Percentiles rank a stretch among this genome's conserved stretches.
Conservation (phyloP, 768 basidiomycete genomes). For the Hygrocybe punicea region DNA sequence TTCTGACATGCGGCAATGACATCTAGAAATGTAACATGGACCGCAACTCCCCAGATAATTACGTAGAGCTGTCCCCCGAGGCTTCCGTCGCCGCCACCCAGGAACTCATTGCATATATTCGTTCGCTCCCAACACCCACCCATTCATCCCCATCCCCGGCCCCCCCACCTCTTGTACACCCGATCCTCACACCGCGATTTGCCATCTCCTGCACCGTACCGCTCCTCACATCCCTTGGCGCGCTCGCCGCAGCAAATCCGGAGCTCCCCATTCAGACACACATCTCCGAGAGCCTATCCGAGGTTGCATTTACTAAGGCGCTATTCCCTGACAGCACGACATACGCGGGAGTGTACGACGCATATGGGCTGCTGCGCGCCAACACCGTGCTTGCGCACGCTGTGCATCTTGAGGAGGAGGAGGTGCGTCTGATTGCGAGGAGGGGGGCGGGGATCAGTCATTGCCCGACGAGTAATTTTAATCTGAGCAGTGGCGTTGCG, state of each 20-base stretch:
- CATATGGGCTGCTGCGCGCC: constrained; percentile 63
- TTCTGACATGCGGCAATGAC: background rate
- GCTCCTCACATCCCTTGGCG: constrained; percentile 62
- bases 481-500: constrained; percentile 82
- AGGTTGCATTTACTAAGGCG: constrained; percentile 61
- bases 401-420: constrained; percentile 69
- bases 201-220: constrained; percentile 80
- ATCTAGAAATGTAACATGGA: constrained; percentile 88
- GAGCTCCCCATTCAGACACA: constrained; percentile 85
- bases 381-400: constrained; percentile 90
- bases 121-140: constrained; percentile 42
- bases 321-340: constrained; percentile 63
- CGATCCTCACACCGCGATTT: constrained; percentile 93
- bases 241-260: constrained; percentile 56
- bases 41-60: constrained; percentile 61
- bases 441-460: constrained; percentile 78
- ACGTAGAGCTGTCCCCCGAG: constrained; percentile 60
- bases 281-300: constrained; percentile 77
- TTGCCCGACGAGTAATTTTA: constrained; percentile 93
- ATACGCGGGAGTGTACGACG: constrained; percentile 83
- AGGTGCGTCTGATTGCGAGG: constrained; percentile 66
- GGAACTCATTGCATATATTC: constrained; percentile 67
- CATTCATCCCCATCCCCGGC: constrained; percentile 24
- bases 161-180: constrained; percentile 68
- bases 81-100: constrained; percentile 61